phyloP scores from a whole-genome alignment of 1,139 yeast species.

The Suhomyces bolitotheri region DNA sequence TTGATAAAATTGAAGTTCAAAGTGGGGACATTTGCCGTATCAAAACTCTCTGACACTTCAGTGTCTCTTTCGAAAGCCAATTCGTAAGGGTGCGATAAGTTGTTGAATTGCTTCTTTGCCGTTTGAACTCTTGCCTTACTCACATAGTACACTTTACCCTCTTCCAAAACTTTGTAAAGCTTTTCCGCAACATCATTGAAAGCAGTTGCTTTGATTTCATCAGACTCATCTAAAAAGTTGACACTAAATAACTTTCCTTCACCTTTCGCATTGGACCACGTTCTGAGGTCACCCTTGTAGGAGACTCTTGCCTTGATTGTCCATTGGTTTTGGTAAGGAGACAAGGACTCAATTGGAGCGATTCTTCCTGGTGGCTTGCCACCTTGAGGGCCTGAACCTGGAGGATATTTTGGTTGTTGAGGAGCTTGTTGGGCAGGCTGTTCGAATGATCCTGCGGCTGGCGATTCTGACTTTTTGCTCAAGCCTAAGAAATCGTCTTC shows the following conservation, averaged over 20 bases:
- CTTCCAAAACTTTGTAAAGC: constrained; percentile 72
- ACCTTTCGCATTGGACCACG: constrained; percentile 84
- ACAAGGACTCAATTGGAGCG: constrained; percentile 79
- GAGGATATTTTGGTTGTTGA: constrained; percentile 17
- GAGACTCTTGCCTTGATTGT: constrained; percentile 90
- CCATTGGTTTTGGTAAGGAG: constrained; percentile 92
- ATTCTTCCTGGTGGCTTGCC: constrained; percentile 29
- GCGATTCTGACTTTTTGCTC: constrained; percentile 20
- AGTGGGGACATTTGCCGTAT: constrained; percentile 69
- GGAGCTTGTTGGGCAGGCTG: constrained; percentile 8
- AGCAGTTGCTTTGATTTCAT: constrained; percentile 95
- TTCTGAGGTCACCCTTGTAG: constrained; percentile 81
- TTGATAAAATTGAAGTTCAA: constrained; percentile 75
- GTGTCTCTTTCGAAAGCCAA: constrained; percentile 80
- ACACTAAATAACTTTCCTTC: constrained; percentile 89
- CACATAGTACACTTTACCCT: constrained; percentile 85
- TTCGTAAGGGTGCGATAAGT: constrained; percentile 86
- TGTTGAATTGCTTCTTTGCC: constrained; percentile 85
- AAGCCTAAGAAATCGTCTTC: constrained; percentile 45
- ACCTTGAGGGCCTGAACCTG: constrained; percentile 18
- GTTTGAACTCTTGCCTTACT: constrained; percentile 79
- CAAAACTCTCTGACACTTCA: constrained; percentile 68
- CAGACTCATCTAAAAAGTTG: constrained; percentile 88
- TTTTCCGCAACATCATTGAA: constrained; percentile 86
- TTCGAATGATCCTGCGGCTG: constrained; percentile 14